Percentiles rank a stretch among this genome's conserved stretches.
Conservation (phyloP, 139 green algal species). For the Chlorella sorokiniana region DNA sequence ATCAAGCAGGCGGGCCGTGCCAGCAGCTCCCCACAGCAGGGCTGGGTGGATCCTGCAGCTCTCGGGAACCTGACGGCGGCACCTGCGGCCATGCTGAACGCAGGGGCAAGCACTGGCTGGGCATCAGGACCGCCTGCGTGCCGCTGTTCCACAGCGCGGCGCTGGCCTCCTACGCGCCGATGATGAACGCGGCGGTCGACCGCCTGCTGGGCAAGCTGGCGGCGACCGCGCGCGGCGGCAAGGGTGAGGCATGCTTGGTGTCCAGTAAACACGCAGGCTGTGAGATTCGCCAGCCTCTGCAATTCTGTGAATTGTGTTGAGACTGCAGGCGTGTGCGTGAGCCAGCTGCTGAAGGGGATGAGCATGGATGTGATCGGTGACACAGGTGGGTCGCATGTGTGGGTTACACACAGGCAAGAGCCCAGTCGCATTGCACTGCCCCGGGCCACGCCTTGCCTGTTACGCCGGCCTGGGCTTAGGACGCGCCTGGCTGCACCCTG, state of each 20-base stretch:
- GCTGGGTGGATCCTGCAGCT: no score
- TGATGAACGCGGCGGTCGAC: background rate
- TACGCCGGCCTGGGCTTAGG: no score
- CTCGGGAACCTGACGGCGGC: no score
- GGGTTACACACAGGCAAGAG: no score
- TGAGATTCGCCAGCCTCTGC: background rate
- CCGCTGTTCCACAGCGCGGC: constrained; percentile 21
- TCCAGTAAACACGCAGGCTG: no score
- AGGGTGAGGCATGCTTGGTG: background rate
- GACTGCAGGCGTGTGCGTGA: constrained; percentile 7
- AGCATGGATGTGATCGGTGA: constrained; percentile 1
- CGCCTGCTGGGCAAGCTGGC: constrained; percentile 2
- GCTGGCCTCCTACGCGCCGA: background rate
- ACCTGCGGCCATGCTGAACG: no score
- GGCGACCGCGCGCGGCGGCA: background rate
- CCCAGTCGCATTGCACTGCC: no score
- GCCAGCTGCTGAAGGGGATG: constrained; percentile 9
- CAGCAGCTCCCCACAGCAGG: no score
- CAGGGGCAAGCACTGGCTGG: constrained; percentile 17
- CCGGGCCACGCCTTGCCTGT: background rate
- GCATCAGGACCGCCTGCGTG: constrained; percentile 17
- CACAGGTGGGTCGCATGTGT: background rate
- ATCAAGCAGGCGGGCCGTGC: background rate
- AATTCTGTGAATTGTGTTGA: background rate
- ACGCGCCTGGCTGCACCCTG: no score